A percentile compares a stretch with the other conserved stretches of the same genome.
Conservation (phyloP, 441 rosid genomes). For the Euphorbia celastroides region DNA sequence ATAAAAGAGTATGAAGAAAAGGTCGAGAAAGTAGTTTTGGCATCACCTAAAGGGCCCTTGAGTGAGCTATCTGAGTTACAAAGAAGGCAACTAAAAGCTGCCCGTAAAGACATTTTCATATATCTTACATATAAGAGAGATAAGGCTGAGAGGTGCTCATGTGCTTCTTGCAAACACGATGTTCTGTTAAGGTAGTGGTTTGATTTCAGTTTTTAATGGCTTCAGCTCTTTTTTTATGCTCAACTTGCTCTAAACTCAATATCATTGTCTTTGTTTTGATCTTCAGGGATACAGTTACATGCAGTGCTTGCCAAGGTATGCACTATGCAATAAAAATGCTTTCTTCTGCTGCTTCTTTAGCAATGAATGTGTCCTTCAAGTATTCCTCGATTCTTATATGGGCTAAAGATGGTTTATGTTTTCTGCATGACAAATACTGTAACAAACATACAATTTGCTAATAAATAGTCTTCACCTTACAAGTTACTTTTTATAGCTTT, state of each 20-base stretch:
- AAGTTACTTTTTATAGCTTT: neutral
- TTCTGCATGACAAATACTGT: neutral
- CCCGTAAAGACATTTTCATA: constrained; percentile 59
- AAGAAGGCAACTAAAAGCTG: constrained; percentile 70
- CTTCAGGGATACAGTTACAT: constrained; percentile 67
- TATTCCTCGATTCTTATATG: neutral
- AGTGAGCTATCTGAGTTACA: constrained; percentile 46
- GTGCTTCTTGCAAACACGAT: constrained; percentile 72
- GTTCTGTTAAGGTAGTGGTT: constrained; percentile 60
- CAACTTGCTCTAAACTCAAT: constrained; percentile 20
- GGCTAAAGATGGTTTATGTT: neutral
- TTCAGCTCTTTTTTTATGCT: neutral
- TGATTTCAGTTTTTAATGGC: neutral
- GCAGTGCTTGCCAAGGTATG: constrained; percentile 83
- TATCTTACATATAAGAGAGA: constrained; percentile 66
- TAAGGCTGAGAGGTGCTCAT: constrained; percentile 52
- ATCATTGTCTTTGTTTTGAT: constrained; percentile 20
- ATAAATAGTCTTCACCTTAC: neutral
- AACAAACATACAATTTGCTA: neutral
- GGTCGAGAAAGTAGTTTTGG: constrained; percentile 25
- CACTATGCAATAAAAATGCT: constrained; percentile 5
- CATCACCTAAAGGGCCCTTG: constrained; percentile 33
- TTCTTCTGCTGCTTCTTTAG: no score
- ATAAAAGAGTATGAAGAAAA: constrained; percentile 83
- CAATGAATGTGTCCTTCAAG: neutral